A percentile compares a stretch with the other conserved stretches of the same genome.
Evolutionary conservation across 768 basidiomycete genomes (phyloP).

Genomic region (Amanita pallidorosea): DNA sequence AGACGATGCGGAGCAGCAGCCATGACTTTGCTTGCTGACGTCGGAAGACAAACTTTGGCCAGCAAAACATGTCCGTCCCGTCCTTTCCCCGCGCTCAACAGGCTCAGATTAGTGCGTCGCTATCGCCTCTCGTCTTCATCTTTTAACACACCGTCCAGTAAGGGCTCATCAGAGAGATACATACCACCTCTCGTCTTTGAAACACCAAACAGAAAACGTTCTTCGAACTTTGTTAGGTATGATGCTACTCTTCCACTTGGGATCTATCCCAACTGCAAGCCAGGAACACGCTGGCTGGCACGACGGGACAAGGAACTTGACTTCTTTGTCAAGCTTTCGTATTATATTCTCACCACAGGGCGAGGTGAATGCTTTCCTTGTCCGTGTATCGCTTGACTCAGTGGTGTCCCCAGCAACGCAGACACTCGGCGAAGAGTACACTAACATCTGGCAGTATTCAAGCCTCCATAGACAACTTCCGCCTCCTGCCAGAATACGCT

Average conservation of each 20-base stretch:
- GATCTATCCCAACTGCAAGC: background rate
- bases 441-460: constrained; percentile 71
- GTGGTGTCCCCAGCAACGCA: constrained; percentile 49
- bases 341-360: constrained; percentile 68
- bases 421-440: constrained; percentile 88
- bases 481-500: constrained; percentile 35
- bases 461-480: constrained; percentile 22
- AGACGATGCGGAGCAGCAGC: constrained; percentile 22
- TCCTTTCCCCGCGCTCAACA: constrained; percentile 71
- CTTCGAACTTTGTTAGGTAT: constrained; percentile 71
- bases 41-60: constrained; percentile 8
- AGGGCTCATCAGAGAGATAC: constrained; percentile 79
- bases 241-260: constrained; percentile 10
- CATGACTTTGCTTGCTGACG: constrained; percentile 8
- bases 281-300: constrained; percentile 73
- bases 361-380: constrained; percentile 36
- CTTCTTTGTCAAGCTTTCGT: constrained; percentile 51
- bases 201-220: constrained; percentile 65
- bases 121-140: background rate
- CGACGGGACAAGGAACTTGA: constrained; percentile 80
- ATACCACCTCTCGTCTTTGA: constrained; percentile 64
- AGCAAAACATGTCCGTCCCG: constrained; percentile 16
- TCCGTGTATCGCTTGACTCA: background rate
- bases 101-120: constrained; percentile 74
- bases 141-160: constrained; percentile 33